Evolutionary conservation across 1,139 yeast genomes (phyloP).

Genomic region (Debaryomycetaceae sp.): DNA sequence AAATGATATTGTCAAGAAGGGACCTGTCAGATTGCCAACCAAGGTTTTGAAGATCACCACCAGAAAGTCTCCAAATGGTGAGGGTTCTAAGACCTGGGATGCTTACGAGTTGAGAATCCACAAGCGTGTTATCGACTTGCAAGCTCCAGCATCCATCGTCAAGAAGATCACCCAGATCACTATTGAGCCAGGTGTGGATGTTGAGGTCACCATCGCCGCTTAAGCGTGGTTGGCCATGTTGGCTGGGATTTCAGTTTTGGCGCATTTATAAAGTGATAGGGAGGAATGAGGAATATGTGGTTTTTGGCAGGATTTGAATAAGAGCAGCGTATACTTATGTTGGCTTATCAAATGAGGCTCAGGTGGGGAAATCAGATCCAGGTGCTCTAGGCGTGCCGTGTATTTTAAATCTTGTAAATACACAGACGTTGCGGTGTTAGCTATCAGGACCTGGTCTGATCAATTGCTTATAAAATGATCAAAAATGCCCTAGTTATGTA

Average conservation of each 20-base stretch:
- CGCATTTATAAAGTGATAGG: conserved; percentile 1
- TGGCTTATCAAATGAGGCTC: conserved; percentile 1
- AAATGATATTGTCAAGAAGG: conserved; percentile 84
- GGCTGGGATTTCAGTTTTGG: neutral
- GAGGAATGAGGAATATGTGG: neutral
- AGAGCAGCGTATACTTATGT: neutral
- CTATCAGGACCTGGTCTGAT: conserved; percentile 53
- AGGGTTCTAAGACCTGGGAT: conserved; percentile 99
- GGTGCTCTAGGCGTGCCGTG: conserved; percentile 65
- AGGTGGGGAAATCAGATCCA: conserved; percentile 29
- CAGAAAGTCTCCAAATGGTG: conserved; percentile 99
- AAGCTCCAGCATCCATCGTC: conserved; percentile 93
- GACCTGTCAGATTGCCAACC: conserved; percentile 99
- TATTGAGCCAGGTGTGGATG: conserved; percentile 59
- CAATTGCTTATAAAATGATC: conserved; percentile 5
- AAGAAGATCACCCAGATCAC: conserved; percentile 94
- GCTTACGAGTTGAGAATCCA: conserved; percentile 99
- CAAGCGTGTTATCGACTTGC: conserved; percentile 99
- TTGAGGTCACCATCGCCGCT: conserved; percentile 42
- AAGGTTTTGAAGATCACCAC: conserved; percentile 97
- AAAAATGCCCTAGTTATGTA: conserved; percentile 5
- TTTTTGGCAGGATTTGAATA: neutral
- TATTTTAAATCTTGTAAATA: conserved; percentile 26
- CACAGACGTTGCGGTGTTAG: conserved; percentile 62
- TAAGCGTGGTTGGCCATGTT: conserved; percentile 13